Evolutionary conservation across 2,329 filamentous ascomycete species (phyloP), one percentile per base, ranked within the genome.

Genomic region (Verticillium longisporum): DNA sequence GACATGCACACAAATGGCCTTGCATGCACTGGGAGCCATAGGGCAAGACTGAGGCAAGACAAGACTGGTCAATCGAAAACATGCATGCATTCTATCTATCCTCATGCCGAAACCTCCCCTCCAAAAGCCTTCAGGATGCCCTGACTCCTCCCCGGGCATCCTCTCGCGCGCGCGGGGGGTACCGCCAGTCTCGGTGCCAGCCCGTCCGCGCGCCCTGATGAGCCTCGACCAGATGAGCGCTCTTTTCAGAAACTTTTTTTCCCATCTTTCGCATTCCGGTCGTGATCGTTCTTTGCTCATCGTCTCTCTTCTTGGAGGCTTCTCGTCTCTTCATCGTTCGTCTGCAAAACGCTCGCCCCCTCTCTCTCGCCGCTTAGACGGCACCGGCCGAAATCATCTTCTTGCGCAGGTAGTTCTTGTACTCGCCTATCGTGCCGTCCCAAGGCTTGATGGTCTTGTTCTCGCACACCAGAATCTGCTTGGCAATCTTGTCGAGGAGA

Each of bases 401-500:
- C 88, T 98, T 98, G 75, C 94, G 89, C 72, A 99, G 85, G 80
- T 97, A 87, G 81, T 96, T 91, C 91, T 99, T 99, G 91, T 99
- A 99, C 63, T 92, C 88, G 69, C 88, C 89, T 72, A 99, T 99
- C 66, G 79, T 81, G 70, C 94, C 94, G 65, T 94, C 88, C 95
- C 95, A 99, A 71, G 86, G 80, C 70, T 84, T 88, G 69, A 98
- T 92, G 14, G 92, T 93, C 85, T 93, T 92, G 87, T 99, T 92
- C 81, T 99, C 95, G 79, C 96, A 99, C 61, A 99, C 95, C 80
- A 99, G 88, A 78, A 99, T 99, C 77, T 99, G 92, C 85, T 99
- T 99, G 70, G 95, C 95, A 76, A 99, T 98, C 84, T 97, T 97
- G 86, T 99, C 95, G 67, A 99, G 88, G 72, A 99, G 83, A 83